These are phyloP conservation scores for Leccinellum luteum DNA, from an alignment of 768 basidiomycete species.

Conservation along the genomic window DNA sequence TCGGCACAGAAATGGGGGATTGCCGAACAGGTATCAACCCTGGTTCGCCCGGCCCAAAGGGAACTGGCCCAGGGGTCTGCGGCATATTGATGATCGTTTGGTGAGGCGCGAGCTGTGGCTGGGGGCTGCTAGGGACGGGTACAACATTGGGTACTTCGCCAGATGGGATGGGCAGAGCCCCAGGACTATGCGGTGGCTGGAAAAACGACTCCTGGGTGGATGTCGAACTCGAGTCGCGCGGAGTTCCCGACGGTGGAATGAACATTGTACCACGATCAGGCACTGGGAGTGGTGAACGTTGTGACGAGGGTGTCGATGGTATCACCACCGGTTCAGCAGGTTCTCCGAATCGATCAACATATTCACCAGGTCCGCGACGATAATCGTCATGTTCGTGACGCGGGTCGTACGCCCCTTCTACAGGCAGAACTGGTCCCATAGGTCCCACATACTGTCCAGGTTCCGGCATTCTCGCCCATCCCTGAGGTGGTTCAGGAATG, in stretches of 20 bases:
- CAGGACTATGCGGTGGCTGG: conserved; percentile 15
- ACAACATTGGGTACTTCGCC: conserved; percentile 17
- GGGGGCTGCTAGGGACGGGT: conserved; percentile 10
- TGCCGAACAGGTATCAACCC: background rate
- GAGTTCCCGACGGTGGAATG: conserved; percentile 12
- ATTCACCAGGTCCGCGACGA: background rate
- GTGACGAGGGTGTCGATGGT: conserved; percentile 22
- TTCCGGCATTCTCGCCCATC: conserved; percentile 25
- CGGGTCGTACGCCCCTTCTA: conserved; percentile 19
- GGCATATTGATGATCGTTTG: background rate
- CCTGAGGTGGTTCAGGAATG: conserved; percentile 21
- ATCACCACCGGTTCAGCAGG: conserved; percentile 21
- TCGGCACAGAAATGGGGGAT: conserved; percentile 2
- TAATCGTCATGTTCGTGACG: background rate
- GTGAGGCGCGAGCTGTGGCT: conserved; percentile 4
- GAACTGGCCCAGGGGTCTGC: background rate
- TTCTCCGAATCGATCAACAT: conserved; percentile 4
- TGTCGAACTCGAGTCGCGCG: conserved; percentile 18
- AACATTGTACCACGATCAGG: conserved; percentile 11
- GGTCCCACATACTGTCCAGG: conserved; percentile 12
- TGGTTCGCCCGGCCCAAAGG: background rate
- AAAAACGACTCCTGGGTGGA: conserved; percentile 24
- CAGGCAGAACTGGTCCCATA: conserved; percentile 36
- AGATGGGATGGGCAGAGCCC: conserved; percentile 9
- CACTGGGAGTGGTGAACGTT: conserved; percentile 18